phyloP scores from a whole-genome alignment of 345 rosid species.

The Euclidium syriacum region DNA sequence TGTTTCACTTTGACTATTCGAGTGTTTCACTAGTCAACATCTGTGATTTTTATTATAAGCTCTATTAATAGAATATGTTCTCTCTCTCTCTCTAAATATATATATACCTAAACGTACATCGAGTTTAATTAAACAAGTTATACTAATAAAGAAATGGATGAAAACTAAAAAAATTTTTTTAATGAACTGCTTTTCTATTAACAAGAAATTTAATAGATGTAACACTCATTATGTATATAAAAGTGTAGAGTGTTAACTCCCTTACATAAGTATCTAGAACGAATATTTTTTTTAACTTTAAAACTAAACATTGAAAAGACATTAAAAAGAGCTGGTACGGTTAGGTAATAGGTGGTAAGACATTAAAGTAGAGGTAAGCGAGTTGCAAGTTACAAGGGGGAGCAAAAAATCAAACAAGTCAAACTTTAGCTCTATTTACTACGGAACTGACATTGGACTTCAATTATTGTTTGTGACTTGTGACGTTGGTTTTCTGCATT shows the following conservation, averaged over 20 bases:
- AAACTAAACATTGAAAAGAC: no score
- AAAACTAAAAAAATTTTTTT: neutral
- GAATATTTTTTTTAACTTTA: neutral
- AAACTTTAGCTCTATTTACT: conserved; percentile 13
- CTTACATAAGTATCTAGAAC: neutral
- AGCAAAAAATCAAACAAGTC: conserved; percentile 11
- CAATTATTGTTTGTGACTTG: neutral
- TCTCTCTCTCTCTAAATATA: neutral
- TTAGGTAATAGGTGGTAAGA: conserved; percentile 18
- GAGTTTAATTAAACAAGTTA: neutral
- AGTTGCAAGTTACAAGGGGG: conserved; percentile 17
- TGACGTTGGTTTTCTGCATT: conserved; percentile 24
- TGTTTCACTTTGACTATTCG: conserved; percentile 20
- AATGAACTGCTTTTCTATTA: neutral
- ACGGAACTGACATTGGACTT: neutral
- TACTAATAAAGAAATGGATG: neutral
- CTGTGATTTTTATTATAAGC: neutral
- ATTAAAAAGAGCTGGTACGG: no score
- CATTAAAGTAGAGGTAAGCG: conserved; percentile 15
- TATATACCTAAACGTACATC: neutral
- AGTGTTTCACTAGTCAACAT: conserved; percentile 24
- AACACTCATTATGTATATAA: neutral
- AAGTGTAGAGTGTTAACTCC: neutral
- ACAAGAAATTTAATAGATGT: neutral
- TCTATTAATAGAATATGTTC: neutral